Percentiles rank a stretch among this genome's conserved stretches.
Evolutionary conservation across 495 filamentous ascomycete genomes (phyloP).

Genomic region (Xylaria venustula): DNA sequence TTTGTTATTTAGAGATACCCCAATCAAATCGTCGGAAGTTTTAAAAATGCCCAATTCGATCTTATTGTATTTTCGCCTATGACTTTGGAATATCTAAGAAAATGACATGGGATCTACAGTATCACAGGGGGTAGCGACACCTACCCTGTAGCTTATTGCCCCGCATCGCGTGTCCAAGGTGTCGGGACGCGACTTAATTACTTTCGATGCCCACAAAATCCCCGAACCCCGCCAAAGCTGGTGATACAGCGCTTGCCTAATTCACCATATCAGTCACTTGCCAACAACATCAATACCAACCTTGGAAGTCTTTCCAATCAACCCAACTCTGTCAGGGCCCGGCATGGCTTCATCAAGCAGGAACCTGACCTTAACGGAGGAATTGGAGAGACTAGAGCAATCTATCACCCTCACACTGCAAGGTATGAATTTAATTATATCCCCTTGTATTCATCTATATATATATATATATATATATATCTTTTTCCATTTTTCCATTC

Average conservation of each 20-base stretch:
- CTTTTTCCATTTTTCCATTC: no score
- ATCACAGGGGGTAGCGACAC: no score
- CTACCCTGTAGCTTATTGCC: no score
- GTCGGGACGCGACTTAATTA: slow-evolving; percentile 1
- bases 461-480: no score
- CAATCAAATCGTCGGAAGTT: no score
- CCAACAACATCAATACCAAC: not conserved
- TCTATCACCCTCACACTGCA: slow-evolving; percentile 95
- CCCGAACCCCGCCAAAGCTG: slow-evolving; percentile 9
- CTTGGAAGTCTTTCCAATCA: not conserved
- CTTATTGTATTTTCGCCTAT: no score
- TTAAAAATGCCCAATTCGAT: not conserved
- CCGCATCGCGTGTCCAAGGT: slow-evolving; percentile 15
- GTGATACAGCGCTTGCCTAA: not conserved
- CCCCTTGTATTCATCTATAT: not conserved
- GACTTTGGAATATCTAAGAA: no score
- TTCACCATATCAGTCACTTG: not conserved
- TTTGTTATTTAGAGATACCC: slow-evolving; percentile 24
- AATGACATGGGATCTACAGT: no score
- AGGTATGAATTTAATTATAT: slow-evolving; percentile 62
- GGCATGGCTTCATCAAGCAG: slow-evolving; percentile 52
- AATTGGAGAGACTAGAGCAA: slow-evolving; percentile 94
- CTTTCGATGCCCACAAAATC: slow-evolving; percentile 7
- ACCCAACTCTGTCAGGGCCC: slow-evolving; percentile 34
- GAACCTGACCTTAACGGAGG: slow-evolving; percentile 81